Base-by-base conservation (phyloP, 495 filamentous ascomycete species). In the Stereocaulon alpinum region DNA sequence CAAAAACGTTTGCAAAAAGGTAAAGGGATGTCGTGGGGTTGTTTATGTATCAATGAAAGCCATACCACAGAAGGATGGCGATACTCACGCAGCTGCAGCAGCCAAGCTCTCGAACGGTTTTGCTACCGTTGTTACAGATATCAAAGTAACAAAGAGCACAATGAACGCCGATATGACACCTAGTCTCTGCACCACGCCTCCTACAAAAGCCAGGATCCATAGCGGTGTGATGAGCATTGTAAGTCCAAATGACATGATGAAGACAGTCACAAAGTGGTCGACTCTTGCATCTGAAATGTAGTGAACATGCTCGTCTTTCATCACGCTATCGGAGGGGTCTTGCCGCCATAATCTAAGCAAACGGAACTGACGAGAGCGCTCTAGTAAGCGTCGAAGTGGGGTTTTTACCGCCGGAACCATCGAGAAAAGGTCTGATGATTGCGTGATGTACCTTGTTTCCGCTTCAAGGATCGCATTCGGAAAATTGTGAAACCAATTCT, bases 81-180 rank as follows among this genome's bases (percentile, higher is more conserved):
- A 6, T 5, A 18, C 56, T 49, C 14, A 58, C 42, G 56, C 56
- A 40, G 56, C 56, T 20, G 56, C 42, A 20, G 56, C 56, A 1
- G 56, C 56, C 42, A 58, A 41, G 27, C 43, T 58, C 11, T 58
- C 56, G 29, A 58, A 58, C 20, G 56, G 56, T 11, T 50, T 58
- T 15, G 56, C 44, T 18, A 40, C 32, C 15, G 56, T 58, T 1
- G 56, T 41, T 15, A 45, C 15, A 6, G 42, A 58, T n/a, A 58
- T 20, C 30, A 58, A 27, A 30, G 44, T 17, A 12, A 58, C 56
- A 41, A 58, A 58, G 10, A 58, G 44, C 32, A 58, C 42, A 17
- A 58, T 50, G 37, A 58, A 58, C 1, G 56, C 32, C 27, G 56
- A 58, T 17, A n/a, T 58, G n/a, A 49, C 44, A 24, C 18, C 20